Evolutionary conservation across 2,329 filamentous ascomycete species (phyloP).

Genomic region (Arthrobotrys sphaeroides): DNA sequence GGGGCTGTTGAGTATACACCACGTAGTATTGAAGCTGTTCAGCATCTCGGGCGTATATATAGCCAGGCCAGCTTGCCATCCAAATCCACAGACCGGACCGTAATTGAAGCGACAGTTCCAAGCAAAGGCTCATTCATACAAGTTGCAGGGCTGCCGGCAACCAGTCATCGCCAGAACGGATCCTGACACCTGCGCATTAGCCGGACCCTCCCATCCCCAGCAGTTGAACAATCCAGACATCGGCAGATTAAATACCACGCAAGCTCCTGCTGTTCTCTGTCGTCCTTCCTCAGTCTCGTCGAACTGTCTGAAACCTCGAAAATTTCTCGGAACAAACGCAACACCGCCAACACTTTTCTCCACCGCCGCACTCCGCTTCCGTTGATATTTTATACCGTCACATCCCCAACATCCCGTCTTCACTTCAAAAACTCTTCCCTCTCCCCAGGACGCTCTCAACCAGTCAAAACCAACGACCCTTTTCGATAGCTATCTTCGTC

Average conservation of each 20-base stretch:
- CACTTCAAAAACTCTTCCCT: not conserved
- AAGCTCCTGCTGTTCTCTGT: not conserved
- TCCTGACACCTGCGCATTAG: conserved; percentile 23
- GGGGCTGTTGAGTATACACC: conserved; percentile 9
- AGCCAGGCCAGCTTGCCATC: not conserved
- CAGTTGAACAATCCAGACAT: too few relatives aligned
- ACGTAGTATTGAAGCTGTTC: too few relatives aligned
- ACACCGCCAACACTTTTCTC: conserved; percentile 17
- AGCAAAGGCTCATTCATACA: too few relatives aligned
- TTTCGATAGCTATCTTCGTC: too few relatives aligned
- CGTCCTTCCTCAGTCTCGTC: not conserved
- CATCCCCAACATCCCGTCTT: not conserved
- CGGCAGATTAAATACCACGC: too few relatives aligned
- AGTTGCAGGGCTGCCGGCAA: not conserved
- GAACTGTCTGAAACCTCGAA: conserved; percentile 22
- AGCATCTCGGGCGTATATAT: not conserved
- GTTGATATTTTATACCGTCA: not conserved
- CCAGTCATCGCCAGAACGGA: not conserved
- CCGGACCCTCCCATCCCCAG: not conserved
- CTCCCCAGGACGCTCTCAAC: not conserved
- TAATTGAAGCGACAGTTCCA: not conserved
- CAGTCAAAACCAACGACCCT: too few relatives aligned
- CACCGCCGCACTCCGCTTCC: conserved; percentile 19
- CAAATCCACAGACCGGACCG: not conserved
- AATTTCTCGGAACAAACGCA: conserved; percentile 51